phyloP scores from a whole-genome alignment of 164 flowering plant species.

The Platanus orientalis region DNA sequence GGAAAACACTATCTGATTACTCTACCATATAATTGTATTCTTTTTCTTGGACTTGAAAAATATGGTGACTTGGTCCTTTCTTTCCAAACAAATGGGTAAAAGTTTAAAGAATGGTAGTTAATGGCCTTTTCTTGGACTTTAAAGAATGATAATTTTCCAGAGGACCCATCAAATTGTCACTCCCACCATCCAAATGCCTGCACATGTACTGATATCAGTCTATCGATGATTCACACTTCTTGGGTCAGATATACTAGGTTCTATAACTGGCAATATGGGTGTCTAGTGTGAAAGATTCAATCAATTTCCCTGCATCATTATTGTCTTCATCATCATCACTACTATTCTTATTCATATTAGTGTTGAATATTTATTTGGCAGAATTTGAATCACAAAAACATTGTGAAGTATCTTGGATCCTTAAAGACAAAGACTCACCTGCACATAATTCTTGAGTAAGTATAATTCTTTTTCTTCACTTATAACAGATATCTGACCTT shows the following conservation, averaged over 20 bases:
- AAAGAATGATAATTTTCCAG: too few species aligned
- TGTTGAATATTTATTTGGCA: constrained; percentile 34
- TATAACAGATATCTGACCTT: neutral
- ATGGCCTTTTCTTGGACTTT: too few species aligned
- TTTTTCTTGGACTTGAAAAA: too few species aligned
- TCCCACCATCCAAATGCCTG: too few species aligned
- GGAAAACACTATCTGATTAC: too few species aligned
- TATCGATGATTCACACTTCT: neutral
- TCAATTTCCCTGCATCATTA: too few species aligned
- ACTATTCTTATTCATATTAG: constrained; percentile 2
- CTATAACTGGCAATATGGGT: neutral
- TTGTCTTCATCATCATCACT: neutral
- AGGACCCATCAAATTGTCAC: too few species aligned
- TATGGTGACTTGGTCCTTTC: too few species aligned
- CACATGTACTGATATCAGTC: neutral
- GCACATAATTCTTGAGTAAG: constrained; percentile 97
- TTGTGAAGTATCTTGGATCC: constrained; percentile 98
- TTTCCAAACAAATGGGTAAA: too few species aligned
- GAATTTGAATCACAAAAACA: constrained; percentile 97
- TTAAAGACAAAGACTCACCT: constrained; percentile 85
- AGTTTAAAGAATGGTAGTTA: too few species aligned
- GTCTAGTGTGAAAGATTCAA: neutral
- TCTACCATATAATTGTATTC: too few species aligned
- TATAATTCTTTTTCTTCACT: constrained; percentile 1
- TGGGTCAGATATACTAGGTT: neutral